Conservation (phyloP, 2,329 filamentous ascomycete genomes). For the Xenosphaeropsis pyriputrescens region DNA sequence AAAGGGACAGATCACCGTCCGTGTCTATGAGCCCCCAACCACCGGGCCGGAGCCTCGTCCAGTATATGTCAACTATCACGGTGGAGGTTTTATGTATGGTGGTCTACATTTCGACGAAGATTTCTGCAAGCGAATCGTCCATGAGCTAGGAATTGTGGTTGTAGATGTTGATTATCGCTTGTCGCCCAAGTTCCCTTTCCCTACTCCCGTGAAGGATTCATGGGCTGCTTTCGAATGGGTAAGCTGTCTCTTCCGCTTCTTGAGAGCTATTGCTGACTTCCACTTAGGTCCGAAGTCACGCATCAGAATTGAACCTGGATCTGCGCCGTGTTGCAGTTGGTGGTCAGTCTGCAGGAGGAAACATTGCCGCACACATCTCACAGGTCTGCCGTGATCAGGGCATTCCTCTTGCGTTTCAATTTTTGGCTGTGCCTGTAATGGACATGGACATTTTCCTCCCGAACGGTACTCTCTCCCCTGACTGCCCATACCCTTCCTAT, state of each 20-base stretch:
- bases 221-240: constrained; percentile 31
- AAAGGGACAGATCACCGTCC: no score
- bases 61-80: constrained; percentile 20
- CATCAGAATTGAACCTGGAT: no score
- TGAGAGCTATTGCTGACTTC: no score
- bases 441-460: no score
- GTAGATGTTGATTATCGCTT: constrained; percentile 28
- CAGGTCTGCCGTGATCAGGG: no score
- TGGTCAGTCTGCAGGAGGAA: not conserved
- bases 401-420: no score
- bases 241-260: not conserved
- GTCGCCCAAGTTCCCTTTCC: constrained; percentile 30
- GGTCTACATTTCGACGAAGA: constrained; percentile 18
- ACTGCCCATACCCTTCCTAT: constrained; percentile 6
- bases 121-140: constrained; percentile 17
- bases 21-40: no score
- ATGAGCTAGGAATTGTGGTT: constrained; percentile 21
- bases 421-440: no score
- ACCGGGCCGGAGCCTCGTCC: constrained; percentile 6
- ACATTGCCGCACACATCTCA: not conserved
- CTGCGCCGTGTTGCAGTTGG: not conserved
- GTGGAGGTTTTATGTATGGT: constrained; percentile 20
- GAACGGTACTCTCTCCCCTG: not conserved
- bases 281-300: no score
- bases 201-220: constrained; percentile 24